Evolutionary conservation across 2,329 filamentous ascomycete genomes (phyloP).

Genomic region (Blastomyces parvus): DNA sequence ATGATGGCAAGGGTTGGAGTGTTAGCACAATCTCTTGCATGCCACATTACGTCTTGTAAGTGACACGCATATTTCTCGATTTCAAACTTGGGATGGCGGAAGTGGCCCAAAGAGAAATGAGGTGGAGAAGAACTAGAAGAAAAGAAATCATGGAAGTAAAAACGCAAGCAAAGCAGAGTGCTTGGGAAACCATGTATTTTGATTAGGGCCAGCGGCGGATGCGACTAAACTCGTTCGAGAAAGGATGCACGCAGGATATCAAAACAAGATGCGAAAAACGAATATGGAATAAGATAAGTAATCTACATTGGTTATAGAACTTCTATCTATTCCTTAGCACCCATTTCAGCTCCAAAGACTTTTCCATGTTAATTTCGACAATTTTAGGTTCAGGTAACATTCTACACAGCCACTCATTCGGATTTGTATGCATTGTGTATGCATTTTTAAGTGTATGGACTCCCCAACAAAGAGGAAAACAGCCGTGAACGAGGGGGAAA

Average conservation of each 20-base stretch:
- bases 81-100: background rate
- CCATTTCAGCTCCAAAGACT: background rate
- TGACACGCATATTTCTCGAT: background rate
- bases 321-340: background rate
- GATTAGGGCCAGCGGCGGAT: background rate
- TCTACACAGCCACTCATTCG: background rate
- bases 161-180: background rate
- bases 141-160: background rate
- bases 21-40: too few species aligned
- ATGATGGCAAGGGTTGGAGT: too few species aligned
- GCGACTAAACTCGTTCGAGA: background rate
- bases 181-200: background rate
- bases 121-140: background rate
- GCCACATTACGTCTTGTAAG: too few species aligned
- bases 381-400: background rate
- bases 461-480: background rate
- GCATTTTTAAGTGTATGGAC: background rate
- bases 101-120: background rate
- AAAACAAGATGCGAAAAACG: background rate
- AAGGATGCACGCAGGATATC: background rate
- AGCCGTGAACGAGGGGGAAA: background rate
- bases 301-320: background rate
- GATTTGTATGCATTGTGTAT: background rate
- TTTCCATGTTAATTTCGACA: background rate
- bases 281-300: background rate